Conservation (phyloP, 768 basidiomycete species). For the Boletus rex-veris region DNA sequence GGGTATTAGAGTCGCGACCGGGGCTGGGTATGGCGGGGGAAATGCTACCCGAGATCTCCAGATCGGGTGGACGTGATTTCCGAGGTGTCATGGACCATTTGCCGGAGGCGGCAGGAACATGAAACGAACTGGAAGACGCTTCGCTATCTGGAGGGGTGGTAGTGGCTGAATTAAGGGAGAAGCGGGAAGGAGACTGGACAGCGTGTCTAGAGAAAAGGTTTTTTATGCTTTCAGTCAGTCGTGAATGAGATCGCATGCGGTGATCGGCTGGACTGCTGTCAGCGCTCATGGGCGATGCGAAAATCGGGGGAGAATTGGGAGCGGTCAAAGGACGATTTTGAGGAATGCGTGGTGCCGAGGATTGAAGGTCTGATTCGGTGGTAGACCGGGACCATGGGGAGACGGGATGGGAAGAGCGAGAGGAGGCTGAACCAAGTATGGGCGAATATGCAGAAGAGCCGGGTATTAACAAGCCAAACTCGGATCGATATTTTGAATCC, state of each 20-base stretch:
- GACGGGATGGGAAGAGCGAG: conserved; percentile 14
- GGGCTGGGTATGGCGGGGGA: conserved; percentile 4
- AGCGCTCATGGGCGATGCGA: neutral
- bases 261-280: conserved; percentile 4
- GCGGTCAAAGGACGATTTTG: conserved; percentile 16
- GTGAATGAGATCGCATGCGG: conserved; percentile 14
- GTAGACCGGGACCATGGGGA: conserved; percentile 15
- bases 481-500: conserved; percentile 13
- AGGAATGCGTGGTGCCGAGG: neutral
- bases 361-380: conserved; percentile 18
- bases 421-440: conserved; percentile 9
- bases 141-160: conserved; percentile 11
- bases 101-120: neutral
- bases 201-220: conserved; percentile 35
- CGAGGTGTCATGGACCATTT: conserved; percentile 16
- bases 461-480: conserved; percentile 12
- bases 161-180: conserved; percentile 17
- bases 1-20: neutral
- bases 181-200: conserved; percentile 18
- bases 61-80: conserved; percentile 24
- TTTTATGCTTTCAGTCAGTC: conserved; percentile 32
- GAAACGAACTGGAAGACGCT: conserved; percentile 9
- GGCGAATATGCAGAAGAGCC: conserved; percentile 10
- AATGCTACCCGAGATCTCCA: conserved; percentile 15
- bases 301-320: conserved; percentile 4